Evolutionary conservation across 495 filamentous ascomycete genomes (phyloP).

Genomic region (Hypoxylon perforatum): DNA sequence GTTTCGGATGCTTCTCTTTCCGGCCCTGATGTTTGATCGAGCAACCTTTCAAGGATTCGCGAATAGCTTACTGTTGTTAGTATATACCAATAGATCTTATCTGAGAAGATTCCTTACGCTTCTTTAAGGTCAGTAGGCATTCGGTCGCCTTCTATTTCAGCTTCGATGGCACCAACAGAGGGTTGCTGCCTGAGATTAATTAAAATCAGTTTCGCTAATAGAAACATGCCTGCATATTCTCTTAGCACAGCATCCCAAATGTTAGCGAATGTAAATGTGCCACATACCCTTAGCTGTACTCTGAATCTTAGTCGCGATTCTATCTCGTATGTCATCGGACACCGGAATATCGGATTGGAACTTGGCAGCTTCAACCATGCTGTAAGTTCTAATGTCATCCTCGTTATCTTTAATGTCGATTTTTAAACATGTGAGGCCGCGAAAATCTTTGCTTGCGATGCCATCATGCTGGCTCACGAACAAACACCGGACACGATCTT

Average conservation of each 20-base stretch:
- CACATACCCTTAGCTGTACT: background rate
- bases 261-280: background rate
- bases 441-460: background rate
- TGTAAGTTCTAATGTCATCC: background rate
- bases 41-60: background rate
- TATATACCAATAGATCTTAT: background rate
- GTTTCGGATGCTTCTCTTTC: slow-evolving; percentile 1
- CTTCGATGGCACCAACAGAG: background rate
- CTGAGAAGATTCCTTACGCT: background rate
- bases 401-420: background rate
- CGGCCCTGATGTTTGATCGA: background rate
- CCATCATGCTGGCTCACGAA: background rate
- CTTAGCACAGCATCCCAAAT: background rate
- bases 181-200: background rate
- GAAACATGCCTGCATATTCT: slow-evolving; percentile 4
- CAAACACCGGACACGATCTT: background rate
- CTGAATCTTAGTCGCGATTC: background rate
- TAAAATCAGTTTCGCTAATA: slow-evolving; percentile 2
- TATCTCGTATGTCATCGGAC: background rate
- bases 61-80: slow-evolving; percentile 1
- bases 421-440: background rate
- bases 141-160: background rate
- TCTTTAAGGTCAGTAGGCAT: background rate
- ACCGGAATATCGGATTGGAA: background rate
- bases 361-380: background rate